These are phyloP conservation scores for Hygrocybe punicea DNA, from an alignment of 768 basidiomycete genomes.

Conservation along the genomic window DNA sequence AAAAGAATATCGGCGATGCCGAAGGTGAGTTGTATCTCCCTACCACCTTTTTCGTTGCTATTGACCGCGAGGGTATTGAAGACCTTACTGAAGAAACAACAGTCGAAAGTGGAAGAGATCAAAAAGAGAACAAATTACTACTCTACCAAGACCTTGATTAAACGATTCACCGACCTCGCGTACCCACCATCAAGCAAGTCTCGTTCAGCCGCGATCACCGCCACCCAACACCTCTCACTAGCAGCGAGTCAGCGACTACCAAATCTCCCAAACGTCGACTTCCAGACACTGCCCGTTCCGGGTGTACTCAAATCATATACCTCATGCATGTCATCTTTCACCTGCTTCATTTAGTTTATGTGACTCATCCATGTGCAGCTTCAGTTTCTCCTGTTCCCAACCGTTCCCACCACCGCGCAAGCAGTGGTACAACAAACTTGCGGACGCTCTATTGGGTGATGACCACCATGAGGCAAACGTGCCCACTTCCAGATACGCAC, in stretches of 20 bases:
- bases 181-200: constrained; percentile 37
- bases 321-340: no score
- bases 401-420: no score
- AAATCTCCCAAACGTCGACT: not conserved
- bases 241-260: constrained; percentile 18
- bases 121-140: constrained; percentile 99
- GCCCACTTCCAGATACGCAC: no score
- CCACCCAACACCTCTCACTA: constrained; percentile 36
- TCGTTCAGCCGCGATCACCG: constrained; percentile 22
- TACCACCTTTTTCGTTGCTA: not conserved
- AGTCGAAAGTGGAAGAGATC: constrained; percentile 86
- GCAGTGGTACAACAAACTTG: no score
- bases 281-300: not conserved
- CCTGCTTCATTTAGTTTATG: no score
- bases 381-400: no score
- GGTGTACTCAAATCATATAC: no score
- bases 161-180: constrained; percentile 55
- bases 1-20: no score
- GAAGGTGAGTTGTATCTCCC: constrained; percentile 46
- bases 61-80: constrained; percentile 57
- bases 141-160: constrained; percentile 84
- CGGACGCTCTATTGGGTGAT: no score
- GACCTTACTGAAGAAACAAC: constrained; percentile 69
- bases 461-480: no score
- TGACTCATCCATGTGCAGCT: no score